Conservation (phyloP, 345 rosid genomes). For the Euphorbia peplus region DNA sequence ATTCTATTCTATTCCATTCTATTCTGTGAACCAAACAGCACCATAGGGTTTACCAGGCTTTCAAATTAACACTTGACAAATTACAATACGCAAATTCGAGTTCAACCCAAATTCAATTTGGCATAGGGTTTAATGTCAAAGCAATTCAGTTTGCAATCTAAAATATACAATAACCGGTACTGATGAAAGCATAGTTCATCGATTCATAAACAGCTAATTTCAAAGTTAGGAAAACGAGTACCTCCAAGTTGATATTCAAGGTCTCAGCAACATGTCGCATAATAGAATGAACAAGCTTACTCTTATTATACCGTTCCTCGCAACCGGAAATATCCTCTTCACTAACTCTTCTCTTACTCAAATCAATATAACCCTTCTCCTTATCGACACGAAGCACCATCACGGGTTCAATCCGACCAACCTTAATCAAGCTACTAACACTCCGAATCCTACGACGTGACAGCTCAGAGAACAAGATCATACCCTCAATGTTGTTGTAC, state of each 20-base stretch:
- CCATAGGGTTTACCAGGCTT: not conserved
- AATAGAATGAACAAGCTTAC: slow-evolving; percentile 97
- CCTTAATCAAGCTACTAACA: slow-evolving; percentile 89
- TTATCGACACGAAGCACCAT: slow-evolving; percentile 98
- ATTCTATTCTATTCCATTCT: too few species aligned
- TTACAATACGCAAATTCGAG: not conserved
- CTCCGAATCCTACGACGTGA: slow-evolving; percentile 98
- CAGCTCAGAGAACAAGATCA: slow-evolving; percentile 98
- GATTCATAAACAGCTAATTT: too few species aligned
- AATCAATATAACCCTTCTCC: slow-evolving; percentile 93
- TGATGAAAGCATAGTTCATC: too few species aligned
- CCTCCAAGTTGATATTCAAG: slow-evolving; percentile 82
- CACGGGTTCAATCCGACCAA: slow-evolving; percentile 94
- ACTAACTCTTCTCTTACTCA: slow-evolving; percentile 90
- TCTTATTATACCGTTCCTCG: slow-evolving; percentile 96
- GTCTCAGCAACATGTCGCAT: slow-evolving; percentile 99
- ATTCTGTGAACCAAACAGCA: too few species aligned
- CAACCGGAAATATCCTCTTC: slow-evolving; percentile 93
- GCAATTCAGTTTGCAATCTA: not conserved
- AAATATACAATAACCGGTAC: not conserved
- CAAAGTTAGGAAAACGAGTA: slow-evolving; percentile 14
- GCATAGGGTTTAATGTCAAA: not conserved
- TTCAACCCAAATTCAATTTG: not conserved
- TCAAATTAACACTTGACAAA: not conserved
- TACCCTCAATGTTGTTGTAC: slow-evolving; percentile 96